These are phyloP conservation scores for Stipa capillata DNA, from an alignment of 176 grass and related monocot genomes.

Conservation along the genomic window DNA sequence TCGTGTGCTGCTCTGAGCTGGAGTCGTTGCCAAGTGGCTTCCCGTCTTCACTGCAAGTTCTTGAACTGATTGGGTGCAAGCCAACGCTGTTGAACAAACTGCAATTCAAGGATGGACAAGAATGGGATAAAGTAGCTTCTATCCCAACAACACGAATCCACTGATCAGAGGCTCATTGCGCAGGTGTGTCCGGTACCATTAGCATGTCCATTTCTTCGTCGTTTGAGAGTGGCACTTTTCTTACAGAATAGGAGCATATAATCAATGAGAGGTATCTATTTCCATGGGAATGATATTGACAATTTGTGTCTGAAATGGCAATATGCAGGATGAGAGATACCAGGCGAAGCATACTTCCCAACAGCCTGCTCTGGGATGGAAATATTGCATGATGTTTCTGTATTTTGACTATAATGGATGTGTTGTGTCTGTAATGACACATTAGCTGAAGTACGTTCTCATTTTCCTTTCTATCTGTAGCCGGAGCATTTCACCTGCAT, in stretches of 20 bases:
- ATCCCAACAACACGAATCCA: slow-evolving; percentile 20
- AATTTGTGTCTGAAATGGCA: not conserved
- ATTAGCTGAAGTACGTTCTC: not conserved
- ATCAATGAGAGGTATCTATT: not conserved
- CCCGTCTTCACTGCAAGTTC: slow-evolving; percentile 38
- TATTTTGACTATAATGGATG: not conserved
- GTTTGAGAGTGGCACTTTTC: not conserved
- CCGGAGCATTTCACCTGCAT: not conserved
- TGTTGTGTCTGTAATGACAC: not conserved
- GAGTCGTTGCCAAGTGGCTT: slow-evolving; percentile 31
- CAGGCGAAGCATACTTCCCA: not conserved
- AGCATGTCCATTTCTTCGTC: not conserved
- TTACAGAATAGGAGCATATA: not conserved
- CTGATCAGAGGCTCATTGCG: slow-evolving; percentile 1
- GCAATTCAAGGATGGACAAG: slow-evolving; percentile 6
- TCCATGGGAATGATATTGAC: not conserved
- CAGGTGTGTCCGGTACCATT: not conserved
- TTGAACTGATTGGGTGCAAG: slow-evolving; percentile 40
- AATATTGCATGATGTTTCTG: not conserved
- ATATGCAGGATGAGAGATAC: not conserved
- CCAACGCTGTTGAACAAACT: slow-evolving; percentile 17
- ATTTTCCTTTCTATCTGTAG: not conserved
- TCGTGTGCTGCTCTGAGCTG: slow-evolving; percentile 36
- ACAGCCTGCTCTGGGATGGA: not conserved
- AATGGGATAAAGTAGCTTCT: slow-evolving; percentile 34